Percentiles rank a stretch among this genome's conserved stretches.
phyloP scores from a whole-genome alignment of 164 flowering plant species.

The Euptelea pleiosperma region DNA sequence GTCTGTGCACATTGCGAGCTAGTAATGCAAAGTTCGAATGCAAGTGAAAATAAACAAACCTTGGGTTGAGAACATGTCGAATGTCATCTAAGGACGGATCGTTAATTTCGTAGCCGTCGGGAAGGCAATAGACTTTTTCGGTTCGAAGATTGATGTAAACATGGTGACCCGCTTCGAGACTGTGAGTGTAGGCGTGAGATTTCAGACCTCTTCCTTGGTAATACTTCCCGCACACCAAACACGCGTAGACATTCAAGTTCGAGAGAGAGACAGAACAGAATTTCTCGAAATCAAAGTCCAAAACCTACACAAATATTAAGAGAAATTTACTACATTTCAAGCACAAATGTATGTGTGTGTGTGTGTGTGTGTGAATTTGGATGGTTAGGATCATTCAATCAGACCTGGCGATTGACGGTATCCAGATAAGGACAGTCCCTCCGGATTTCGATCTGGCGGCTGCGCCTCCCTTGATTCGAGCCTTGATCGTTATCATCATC shows the following conservation, averaged over 20 bases:
- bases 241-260: conserved; percentile 93
- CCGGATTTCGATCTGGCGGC: conserved; percentile 55
- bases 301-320: conserved; percentile 53
- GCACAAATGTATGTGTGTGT: no score
- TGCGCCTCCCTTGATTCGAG: conserved; percentile 27
- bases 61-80: conserved; percentile 90
- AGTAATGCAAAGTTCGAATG: no score
- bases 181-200: conserved; percentile 97
- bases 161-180: conserved; percentile 96
- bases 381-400: no score
- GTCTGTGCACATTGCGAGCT: no score
- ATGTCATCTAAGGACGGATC: conserved; percentile 97
- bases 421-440: conserved; percentile 97
- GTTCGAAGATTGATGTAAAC: conserved; percentile 90
- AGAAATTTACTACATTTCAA: not conserved
- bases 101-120: conserved; percentile 94
- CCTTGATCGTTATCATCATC: conserved; percentile 8
- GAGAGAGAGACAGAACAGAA: conserved; percentile 96
- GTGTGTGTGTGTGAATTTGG: no score
- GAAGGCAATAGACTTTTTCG: conserved; percentile 94
- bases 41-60: no score
- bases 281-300: conserved; percentile 98
- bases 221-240: conserved; percentile 97
- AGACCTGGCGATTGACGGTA: conserved; percentile 99
- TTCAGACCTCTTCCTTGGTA: conserved; percentile 94